Evolutionary conservation across 345 rosid genomes (phyloP).

Genomic region (Raphanus raphanistrum): DNA sequence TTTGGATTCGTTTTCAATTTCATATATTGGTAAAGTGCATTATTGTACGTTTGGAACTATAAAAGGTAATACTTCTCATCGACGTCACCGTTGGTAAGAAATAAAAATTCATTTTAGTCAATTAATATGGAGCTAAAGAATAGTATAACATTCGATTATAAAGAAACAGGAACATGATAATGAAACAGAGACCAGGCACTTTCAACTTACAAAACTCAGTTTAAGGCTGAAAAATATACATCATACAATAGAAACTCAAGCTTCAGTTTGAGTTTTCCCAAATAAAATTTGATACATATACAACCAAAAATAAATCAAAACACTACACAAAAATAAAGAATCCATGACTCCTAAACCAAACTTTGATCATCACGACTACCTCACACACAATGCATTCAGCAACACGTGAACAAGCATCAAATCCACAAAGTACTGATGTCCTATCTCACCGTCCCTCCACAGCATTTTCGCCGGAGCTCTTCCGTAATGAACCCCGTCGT

Average conservation of each 20-base stretch:
- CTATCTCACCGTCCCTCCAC: slow-evolving; percentile 93
- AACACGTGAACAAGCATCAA: slow-evolving; percentile 88
- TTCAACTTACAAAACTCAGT: not conserved
- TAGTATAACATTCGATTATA: not conserved
- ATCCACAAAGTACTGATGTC: slow-evolving; percentile 98
- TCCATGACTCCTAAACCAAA: slow-evolving; percentile 25
- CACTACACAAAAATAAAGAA: slow-evolving; percentile 28
- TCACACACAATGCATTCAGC: slow-evolving; percentile 69
- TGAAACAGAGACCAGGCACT: not conserved
- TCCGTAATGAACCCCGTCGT: slow-evolving; percentile 93
- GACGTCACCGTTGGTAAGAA: slow-evolving; percentile 18
- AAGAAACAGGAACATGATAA: not conserved
- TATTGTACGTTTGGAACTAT: slow-evolving; percentile 31
- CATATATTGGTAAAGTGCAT: slow-evolving; percentile 27
- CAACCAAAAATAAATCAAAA: not conserved
- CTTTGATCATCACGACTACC: slow-evolving; percentile 25
- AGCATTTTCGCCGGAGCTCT: slow-evolving; percentile 74
- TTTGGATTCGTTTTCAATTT: slow-evolving; percentile 26
- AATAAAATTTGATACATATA: slow-evolving; percentile 4
- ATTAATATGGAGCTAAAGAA: not conserved
- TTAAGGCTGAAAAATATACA: not conserved
- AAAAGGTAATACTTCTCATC: slow-evolving; percentile 15
- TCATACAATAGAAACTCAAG: not conserved
- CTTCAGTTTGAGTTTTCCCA: not conserved
- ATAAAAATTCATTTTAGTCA: not conserved